A percentile compares a stretch with the other conserved stretches of the same genome.
phyloP scores from a whole-genome alignment of 768 basidiomycete genomes.

The Jaapia argillacea region DNA sequence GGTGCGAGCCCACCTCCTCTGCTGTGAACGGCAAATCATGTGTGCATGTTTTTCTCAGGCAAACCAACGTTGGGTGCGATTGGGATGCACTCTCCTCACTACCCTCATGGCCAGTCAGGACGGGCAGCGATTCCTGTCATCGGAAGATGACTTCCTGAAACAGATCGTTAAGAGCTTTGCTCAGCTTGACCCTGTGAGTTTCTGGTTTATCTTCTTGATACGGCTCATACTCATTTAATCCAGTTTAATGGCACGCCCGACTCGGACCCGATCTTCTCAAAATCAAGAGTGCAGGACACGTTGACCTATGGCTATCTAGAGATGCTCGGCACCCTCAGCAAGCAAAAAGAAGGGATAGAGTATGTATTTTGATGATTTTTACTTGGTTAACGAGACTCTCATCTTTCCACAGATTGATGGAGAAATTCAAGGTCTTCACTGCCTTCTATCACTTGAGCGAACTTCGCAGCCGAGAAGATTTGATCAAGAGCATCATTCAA shows the following conservation, averaged over 20 bases:
- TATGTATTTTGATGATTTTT: slow-evolving; percentile 20
- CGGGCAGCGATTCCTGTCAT: slow-evolving; percentile 69
- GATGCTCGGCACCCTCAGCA: slow-evolving; percentile 89
- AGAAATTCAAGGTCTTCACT: slow-evolving; percentile 89
- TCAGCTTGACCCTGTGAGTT: slow-evolving; percentile 82
- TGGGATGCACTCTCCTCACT: slow-evolving; percentile 75
- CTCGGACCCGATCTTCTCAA: slow-evolving; percentile 78
- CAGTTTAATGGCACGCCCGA: slow-evolving; percentile 67
- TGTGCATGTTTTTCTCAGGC: too few relatives aligned
- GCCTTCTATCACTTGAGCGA: slow-evolving; percentile 94
- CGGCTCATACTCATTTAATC: not conserved
- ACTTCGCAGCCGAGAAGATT: slow-evolving; percentile 80
- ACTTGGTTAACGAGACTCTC: slow-evolving; percentile 2
- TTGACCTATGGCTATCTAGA: slow-evolving; percentile 91
- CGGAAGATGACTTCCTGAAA: slow-evolving; percentile 76
- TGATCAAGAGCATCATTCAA: slow-evolving; percentile 86
- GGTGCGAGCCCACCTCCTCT: too few relatives aligned
- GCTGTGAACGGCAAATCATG: not conserved
- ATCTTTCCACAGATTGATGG: slow-evolving; percentile 52
- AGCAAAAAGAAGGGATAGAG: slow-evolving; percentile 84
- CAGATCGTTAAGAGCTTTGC: slow-evolving; percentile 84
- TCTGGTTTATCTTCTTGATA: not conserved
- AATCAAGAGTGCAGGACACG: slow-evolving; percentile 69
- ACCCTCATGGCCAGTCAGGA: slow-evolving; percentile 79
- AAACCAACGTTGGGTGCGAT: slow-evolving; percentile 75